Percentiles rank a stretch among this genome's conserved stretches.
phyloP scores from a whole-genome alignment of 768 basidiomycete genomes.

The Sarcomyxa edulis region DNA sequence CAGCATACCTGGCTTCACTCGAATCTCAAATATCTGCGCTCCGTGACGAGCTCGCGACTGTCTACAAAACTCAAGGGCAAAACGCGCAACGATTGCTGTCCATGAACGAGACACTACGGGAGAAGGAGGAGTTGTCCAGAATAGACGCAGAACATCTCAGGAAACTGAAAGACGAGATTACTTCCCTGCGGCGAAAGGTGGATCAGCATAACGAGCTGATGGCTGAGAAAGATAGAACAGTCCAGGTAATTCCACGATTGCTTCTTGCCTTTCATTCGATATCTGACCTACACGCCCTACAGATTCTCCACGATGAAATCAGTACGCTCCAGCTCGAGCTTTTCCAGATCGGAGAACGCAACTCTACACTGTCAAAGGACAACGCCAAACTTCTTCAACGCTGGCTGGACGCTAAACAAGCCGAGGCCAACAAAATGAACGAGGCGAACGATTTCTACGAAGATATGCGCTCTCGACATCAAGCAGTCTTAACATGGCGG shows the following conservation, averaged over 20 bases:
- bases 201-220: conserved; percentile 82
- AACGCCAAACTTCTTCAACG: conserved; percentile 94
- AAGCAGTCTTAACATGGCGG: conserved; percentile 55
- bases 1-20: conserved; percentile 86
- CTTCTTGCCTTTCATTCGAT: conserved; percentile 3
- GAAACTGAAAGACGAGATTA: conserved; percentile 72
- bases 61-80: conserved; percentile 95
- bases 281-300: conserved; percentile 8
- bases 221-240: conserved; percentile 83
- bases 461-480: conserved; percentile 72
- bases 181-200: conserved; percentile 65
- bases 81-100: conserved; percentile 89
- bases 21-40: conserved; percentile 92
- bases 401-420: conserved; percentile 94
- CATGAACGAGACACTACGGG: conserved; percentile 93
- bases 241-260: conserved; percentile 59
- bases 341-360: conserved; percentile 82
- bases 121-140: conserved; percentile 85
- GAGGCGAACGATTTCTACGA: conserved; percentile 88
- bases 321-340: conserved; percentile 89
- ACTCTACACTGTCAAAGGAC: conserved; percentile 81
- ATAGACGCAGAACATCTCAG: conserved; percentile 78
- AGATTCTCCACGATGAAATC: conserved; percentile 96
- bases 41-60: conserved; percentile 86
- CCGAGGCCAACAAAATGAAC: conserved; percentile 93